Evolutionary conservation across 1,284 basidiomycete genomes (phyloP).

Genomic region (Boletellus deceptivus): DNA sequence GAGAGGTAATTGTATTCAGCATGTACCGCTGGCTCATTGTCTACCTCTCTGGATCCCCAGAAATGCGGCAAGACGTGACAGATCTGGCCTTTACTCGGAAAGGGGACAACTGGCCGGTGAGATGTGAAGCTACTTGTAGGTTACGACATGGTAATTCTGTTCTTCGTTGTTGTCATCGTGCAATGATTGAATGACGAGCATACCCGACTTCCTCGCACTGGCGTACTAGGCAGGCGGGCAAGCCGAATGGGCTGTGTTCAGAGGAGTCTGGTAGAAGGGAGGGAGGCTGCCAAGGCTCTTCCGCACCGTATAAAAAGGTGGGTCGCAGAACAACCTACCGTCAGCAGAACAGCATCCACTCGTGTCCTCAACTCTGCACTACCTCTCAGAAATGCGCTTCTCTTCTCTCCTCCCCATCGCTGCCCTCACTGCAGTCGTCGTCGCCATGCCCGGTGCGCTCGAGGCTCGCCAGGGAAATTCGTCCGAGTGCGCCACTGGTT

Average conservation of each 20-base stretch:
- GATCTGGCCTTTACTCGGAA: no score
- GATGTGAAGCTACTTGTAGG: not conserved
- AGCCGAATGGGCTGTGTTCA: not conserved
- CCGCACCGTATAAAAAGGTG: constrained; percentile 5
- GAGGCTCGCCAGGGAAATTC: not conserved
- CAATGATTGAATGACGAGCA: not conserved
- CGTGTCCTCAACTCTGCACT: not conserved
- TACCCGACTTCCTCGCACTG: not conserved
- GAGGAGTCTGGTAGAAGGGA: no score
- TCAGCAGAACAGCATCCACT: not conserved
- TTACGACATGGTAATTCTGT: not conserved
- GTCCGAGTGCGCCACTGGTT: constrained; percentile 7
- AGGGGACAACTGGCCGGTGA: not conserved
- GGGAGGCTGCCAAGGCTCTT: not conserved
- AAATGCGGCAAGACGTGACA: no score
- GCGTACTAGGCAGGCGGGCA: not conserved
- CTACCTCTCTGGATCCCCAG: not conserved
- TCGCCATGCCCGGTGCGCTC: constrained; percentile 5
- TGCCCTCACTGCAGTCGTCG: not conserved
- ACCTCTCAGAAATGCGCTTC: constrained; percentile 4
- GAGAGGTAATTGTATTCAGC: no score
- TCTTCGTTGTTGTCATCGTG: no score
- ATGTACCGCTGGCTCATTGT: no score
- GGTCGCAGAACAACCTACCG: not conserved
- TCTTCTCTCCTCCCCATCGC: constrained; percentile 4